Evolutionary conservation across 495 filamentous ascomycete genomes (phyloP), one percentile per base, ranked within the genome.

Genomic region (Pseudotulostoma volvatum): DNA sequence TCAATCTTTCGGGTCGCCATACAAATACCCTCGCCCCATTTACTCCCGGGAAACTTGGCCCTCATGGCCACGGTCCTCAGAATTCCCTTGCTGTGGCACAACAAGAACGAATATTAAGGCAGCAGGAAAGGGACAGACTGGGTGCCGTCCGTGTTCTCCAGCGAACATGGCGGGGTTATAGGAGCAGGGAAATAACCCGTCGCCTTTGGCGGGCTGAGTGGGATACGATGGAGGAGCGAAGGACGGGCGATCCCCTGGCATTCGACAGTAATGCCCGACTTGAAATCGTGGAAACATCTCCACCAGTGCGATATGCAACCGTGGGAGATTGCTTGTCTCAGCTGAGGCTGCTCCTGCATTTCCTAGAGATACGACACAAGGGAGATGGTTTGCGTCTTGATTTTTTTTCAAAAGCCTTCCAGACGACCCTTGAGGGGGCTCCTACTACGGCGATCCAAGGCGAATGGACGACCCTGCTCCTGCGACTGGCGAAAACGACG

Each of bases 1-100:
- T 97, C 46, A 93, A 97, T 56, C 78, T 97, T 41, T 88, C 84
- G 37, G 92, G 87, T 46, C 81, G 87, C 44, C 73, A 75, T 48
- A 64, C 57, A 39, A 84, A 90, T 57, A 77, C 82, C 18, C 84
- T 86, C 56, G 74, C 77, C 43, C 60, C 71, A 52, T 63, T 54
- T 41, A 54, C 59, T n/a, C 50, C 63, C 33, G 46, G 48, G 19
- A 46, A 59, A 49, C 50, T 46, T 37, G 45, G 55, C 13, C 58
- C 58, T 36, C 61, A 63, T 51, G 61, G 63, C 51, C 9, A 70
- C 7, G 79, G 79, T 14, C 66, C 75, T 2, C 81, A 84, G 41
- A 77, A 76, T 49, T 79, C 88, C 0, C 69, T 96, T 9, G 79
- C 80, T 18, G 73, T 79, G 44, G 92, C 90, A 15, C 83, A 93